These are phyloP conservation scores for Colletotrichum spaethianum DNA, from an alignment of 2,329 filamentous ascomycete genomes.

Conservation along the genomic window DNA sequence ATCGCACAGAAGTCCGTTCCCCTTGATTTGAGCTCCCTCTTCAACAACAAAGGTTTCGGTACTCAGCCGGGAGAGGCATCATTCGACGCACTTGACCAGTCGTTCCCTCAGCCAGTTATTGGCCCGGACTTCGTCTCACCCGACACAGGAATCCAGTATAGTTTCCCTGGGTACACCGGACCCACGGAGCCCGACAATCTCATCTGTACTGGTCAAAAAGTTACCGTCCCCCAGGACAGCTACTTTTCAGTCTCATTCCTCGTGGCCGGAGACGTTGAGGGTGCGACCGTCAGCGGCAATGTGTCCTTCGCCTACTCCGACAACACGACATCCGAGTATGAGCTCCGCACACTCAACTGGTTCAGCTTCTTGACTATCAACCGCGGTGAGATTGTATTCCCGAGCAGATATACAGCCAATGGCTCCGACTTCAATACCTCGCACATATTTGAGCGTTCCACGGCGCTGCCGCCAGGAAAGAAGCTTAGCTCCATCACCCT, in stretches of 20 bases:
- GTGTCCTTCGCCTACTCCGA: constrained; percentile 60
- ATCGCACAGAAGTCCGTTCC: constrained; percentile 7
- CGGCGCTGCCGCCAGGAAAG: constrained; percentile 54
- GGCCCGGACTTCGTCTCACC: constrained; percentile 55
- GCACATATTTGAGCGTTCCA: constrained; percentile 62
- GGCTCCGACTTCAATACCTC: constrained; percentile 59
- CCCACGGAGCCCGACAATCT: constrained; percentile 58
- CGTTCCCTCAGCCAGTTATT: constrained; percentile 55
- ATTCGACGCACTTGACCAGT: constrained; percentile 59
- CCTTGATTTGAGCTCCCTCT: constrained; percentile 40
- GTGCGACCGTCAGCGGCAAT: constrained; percentile 55
- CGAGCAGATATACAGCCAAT: constrained; percentile 56
- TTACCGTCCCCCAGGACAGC: constrained; percentile 49
- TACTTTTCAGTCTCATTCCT: constrained; percentile 61
- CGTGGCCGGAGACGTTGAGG: constrained; percentile 57
- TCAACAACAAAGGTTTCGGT: constrained; percentile 65
- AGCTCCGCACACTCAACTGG: constrained; percentile 61
- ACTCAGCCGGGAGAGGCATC: constrained; percentile 59
- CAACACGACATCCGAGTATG: constrained; percentile 54
- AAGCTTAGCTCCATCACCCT: constrained; percentile 56
- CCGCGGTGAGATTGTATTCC: constrained; percentile 61
- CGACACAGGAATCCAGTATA: constrained; percentile 57
- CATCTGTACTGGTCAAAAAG: constrained; percentile 57
- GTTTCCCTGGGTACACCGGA: constrained; percentile 57
- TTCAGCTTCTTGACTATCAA: constrained; percentile 61